Base-by-base conservation (phyloP, 306 rosid species). In the Gynostemma pentaphyllum region DNA sequence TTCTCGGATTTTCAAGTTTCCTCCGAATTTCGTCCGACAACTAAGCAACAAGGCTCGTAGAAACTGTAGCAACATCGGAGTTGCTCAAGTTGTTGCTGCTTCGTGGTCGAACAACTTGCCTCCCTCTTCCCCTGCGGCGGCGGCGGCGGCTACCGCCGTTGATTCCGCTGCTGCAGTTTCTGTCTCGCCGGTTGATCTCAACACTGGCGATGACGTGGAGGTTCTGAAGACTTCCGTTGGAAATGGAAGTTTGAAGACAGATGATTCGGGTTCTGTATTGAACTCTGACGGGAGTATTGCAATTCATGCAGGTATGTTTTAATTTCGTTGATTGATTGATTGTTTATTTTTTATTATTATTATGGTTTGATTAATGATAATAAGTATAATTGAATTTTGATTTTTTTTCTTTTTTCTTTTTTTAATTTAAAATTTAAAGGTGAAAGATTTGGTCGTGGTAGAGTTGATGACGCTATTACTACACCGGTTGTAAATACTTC, bases 71-170 rank as follows among this genome's bases (percentile, higher is more conserved):
- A 92, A 92, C 81, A 92, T 92, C 78, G 96, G 96, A 12, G 96
- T 92, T 44, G 98, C 98, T 1, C 98, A 92, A 76, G 81, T 92
- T 72, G 98, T 92, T n/a, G 95, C 96, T 13, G 96, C 98, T 47
- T 92, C 98, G 74, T 88, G 98, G 98, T 86, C 98, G 10, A 81
- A 92, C 83, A 66, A 37, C 46, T 5, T 62, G 5, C 18, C 75
- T 28, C 45, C 81, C 56, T 1, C 5, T 66, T 4, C 44, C 75
- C 47, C 68, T 24, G 73, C 75, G 55, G 85, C 75, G 72, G 85
- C 51, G 41, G 70, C 77, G 54, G 79, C 90, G 64, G 86, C 83
- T 1, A 53, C 78, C 1, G 76, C 83, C 47, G 85, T 75, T 62
- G 84, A 77, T 37, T 78, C 84, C 48, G 77, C 68, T 24, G 66